A percentile compares a stretch with the other conserved stretches of the same genome.
These are phyloP conservation scores for Lentinula sp. DNA, from an alignment of 768 basidiomycete genomes.

Conservation along the genomic window DNA sequence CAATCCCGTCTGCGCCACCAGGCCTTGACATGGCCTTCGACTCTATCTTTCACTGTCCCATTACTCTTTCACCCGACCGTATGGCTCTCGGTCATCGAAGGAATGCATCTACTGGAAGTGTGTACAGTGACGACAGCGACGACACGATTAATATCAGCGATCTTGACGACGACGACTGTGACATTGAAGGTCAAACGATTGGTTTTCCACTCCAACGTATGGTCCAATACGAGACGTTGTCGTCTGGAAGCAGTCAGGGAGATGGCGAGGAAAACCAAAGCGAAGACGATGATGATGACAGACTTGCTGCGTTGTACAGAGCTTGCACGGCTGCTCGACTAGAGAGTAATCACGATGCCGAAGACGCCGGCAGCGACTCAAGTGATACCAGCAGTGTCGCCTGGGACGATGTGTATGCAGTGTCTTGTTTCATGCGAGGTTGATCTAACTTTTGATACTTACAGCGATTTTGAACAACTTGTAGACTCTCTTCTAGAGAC, in stretches of 20 bases:
- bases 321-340: slow-evolving; percentile 25
- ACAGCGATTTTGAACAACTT: background rate
- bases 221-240: background rate
- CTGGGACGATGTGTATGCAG: slow-evolving; percentile 4
- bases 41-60: background rate
- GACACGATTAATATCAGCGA: slow-evolving; percentile 1
- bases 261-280: background rate
- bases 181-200: background rate
- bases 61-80: background rate
- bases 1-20: background rate
- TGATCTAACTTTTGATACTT: background rate
- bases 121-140: slow-evolving; percentile 2
- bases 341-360: slow-evolving; percentile 14
- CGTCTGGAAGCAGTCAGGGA: background rate
- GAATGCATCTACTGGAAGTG: background rate
- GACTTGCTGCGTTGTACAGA: slow-evolving; percentile 14
- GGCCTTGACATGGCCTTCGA: background rate
- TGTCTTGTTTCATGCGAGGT: background rate
- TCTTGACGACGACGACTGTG: background rate
- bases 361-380: background rate
- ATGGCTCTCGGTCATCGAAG: background rate
- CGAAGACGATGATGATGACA: background rate
- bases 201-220: slow-evolving; percentile 6
- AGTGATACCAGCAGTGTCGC: slow-evolving; percentile 2
- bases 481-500: background rate